phyloP scores from a whole-genome alignment of 2,329 filamentous ascomycete genomes.

The Cyphellophora attinorum region DNA sequence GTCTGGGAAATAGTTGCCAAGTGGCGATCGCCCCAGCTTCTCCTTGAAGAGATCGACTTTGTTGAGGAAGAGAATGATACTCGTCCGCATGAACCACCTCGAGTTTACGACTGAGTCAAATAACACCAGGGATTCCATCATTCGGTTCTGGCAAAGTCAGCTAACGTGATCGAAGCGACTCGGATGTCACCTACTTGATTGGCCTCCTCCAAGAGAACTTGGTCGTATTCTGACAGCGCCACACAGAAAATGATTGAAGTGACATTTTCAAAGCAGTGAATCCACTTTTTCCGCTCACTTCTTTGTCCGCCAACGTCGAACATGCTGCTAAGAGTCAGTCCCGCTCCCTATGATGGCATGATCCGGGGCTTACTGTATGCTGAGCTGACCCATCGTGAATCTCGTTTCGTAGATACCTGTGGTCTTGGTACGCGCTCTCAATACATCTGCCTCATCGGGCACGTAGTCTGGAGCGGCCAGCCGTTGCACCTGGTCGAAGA shows the following conservation, averaged over 20 bases:
- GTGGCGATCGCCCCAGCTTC: conserved; percentile 78
- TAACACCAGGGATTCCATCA: conserved; percentile 95
- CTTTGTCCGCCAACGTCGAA: conserved; percentile 96
- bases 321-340: conserved; percentile 57
- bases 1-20: conserved; percentile 94
- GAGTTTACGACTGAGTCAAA: conserved; percentile 99
- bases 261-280: conserved; percentile 99
- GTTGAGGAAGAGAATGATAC: conserved; percentile 97
- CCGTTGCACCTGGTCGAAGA: conserved; percentile 84
- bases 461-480: conserved; percentile 81
- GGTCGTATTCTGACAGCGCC: conserved; percentile 94
- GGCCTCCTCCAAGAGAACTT: conserved; percentile 91
- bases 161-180: no score
- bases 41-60: conserved; percentile 98
- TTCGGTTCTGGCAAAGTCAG: conserved; percentile 64
- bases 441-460: conserved; percentile 86
- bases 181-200: conserved; percentile 61
- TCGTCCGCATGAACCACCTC: conserved; percentile 97
- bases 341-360: conserved; percentile 4
- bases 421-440: conserved; percentile 92
- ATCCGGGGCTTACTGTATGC: conserved; percentile 71
- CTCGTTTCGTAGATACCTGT: conserved; percentile 98
- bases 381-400: conserved; percentile 96
- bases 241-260: conserved; percentile 99
- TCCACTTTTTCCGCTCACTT: conserved; percentile 99